A percentile compares a stretch with the other conserved stretches of the same genome.
These are phyloP conservation scores for Boletus fagicola DNA, from an alignment of 768 basidiomycete genomes.

Conservation along the genomic window DNA sequence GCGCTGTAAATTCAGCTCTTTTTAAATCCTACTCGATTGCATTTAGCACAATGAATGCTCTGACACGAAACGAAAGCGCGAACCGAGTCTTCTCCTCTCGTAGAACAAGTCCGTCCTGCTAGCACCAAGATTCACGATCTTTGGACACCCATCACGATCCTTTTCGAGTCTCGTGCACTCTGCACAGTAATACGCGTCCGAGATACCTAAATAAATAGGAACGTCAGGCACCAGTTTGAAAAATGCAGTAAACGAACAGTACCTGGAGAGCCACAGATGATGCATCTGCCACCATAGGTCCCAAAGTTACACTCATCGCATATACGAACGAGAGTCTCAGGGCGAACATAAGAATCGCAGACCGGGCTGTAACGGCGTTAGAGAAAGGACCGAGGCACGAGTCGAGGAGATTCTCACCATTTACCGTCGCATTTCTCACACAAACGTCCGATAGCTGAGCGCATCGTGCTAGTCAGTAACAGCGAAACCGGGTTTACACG, in stretches of 20 bases:
- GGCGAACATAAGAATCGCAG: slow-evolving; percentile 98
- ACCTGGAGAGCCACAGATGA: slow-evolving; percentile 97
- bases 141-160: slow-evolving; percentile 96
- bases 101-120: slow-evolving; percentile 92
- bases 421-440: slow-evolving; percentile 99
- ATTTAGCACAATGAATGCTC: neutral
- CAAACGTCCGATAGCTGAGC: slow-evolving; percentile 88
- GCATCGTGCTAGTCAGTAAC: slow-evolving; percentile 7
- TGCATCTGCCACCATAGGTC: slow-evolving; percentile 95
- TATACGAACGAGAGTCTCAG: slow-evolving; percentile 95
- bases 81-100: slow-evolving; percentile 81
- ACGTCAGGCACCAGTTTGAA: neutral
- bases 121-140: slow-evolving; percentile 96
- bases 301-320: slow-evolving; percentile 99
- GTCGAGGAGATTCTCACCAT: slow-evolving; percentile 60
- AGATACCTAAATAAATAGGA: slow-evolving; percentile 65
- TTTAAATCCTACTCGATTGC: slow-evolving; percentile 27
- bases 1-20: slow-evolving; percentile 27
- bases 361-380: slow-evolving; percentile 66
- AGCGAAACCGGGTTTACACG: neutral
- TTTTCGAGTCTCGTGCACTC: slow-evolving; percentile 97
- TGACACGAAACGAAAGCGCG: slow-evolving; percentile 16
- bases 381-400: neutral
- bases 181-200: slow-evolving; percentile 98
- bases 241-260: slow-evolving; percentile 19